Base-by-base conservation (phyloP, 441 rosid species). In the Capsella rubella region DNA sequence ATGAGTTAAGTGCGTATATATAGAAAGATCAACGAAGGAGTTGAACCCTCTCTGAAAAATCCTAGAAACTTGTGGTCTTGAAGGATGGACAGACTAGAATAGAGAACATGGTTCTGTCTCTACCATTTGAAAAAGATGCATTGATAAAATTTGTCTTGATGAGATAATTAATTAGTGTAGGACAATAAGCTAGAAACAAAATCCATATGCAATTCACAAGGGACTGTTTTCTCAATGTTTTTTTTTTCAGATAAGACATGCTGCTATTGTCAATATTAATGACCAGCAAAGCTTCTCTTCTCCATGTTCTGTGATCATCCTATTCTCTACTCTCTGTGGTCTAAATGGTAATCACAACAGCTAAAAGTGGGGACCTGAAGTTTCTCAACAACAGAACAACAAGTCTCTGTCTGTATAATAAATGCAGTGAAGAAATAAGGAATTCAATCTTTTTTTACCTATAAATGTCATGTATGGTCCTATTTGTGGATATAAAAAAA, bases 301-400 rank as follows among this genome's bases (percentile, higher is more conserved):
- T 49, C 6, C 73, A 67, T 51, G 63, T 75, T 68, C 69, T 75
- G 74, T 75, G 73, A 16, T 52, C 55, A 60, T 67, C 67, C n/a
- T 35, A 52, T 53, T n/a, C 8, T 18, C 51, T 66, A 21, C 53
- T 32, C n/a, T 73, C 7, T 66, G 29, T 6, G 31, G 73, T 68
- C 13, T 28, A 58, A 45, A 45, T 45, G 21, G 21, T 14, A 62
- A 50, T 32, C 39, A 12, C 12, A 28, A 27, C 3, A 43, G 52
- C 5, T 61, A 6, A 45, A 49, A 42, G 59, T 54, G 35, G 79
- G 79, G 59, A 62, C 70, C 52, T 62, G 40, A 46, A 28, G 75
- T 55, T 28, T 1, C 29, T 18, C 64, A 75, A 54, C 52, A 61
- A 45, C 70, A 15, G 59, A 61, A 51, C 64, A 67, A 52, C 34